phyloP scores from a whole-genome alignment of 805 yeast genomes.

The Wickerhamiella bombiphila region DNA sequence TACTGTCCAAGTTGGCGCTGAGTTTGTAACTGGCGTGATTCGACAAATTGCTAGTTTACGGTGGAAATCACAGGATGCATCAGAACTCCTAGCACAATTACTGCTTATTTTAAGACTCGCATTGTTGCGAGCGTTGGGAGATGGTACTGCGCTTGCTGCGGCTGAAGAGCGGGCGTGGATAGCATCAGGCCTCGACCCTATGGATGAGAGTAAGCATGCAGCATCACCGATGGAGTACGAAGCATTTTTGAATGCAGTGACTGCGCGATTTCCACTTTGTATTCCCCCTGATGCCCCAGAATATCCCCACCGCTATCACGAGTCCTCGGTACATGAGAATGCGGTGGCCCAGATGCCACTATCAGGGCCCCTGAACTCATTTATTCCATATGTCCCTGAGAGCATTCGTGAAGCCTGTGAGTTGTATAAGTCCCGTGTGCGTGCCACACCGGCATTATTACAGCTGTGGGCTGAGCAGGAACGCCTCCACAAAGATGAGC shows the following conservation, averaged over 20 bases:
- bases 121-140: constrained; percentile 46
- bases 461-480: constrained; percentile 64
- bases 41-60: constrained; percentile 10
- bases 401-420: constrained; percentile 71
- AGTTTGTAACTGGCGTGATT: constrained; percentile 6
- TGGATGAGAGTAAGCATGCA: no score
- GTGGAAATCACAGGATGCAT: constrained; percentile 7
- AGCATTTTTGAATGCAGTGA: constrained; percentile 59
- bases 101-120: constrained; percentile 9
- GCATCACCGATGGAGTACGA: constrained; percentile 80
- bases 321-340: no score
- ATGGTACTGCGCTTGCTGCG: constrained; percentile 23
- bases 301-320: background rate
- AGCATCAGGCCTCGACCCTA: no score
- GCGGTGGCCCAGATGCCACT: no score
- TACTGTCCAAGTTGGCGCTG: background rate
- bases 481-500: constrained; percentile 26
- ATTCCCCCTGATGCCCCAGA: constrained; percentile 39
- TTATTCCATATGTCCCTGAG: constrained; percentile 38
- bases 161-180: no score
- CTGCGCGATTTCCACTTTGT: constrained; percentile 61
- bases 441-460: constrained; percentile 50
- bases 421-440: constrained; percentile 45
- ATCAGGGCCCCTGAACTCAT: no score
- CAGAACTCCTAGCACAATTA: constrained; percentile 3